A percentile compares a stretch with the other conserved stretches of the same genome.
Conservation (phyloP, 192 early-diverging fungal species). For the Linderina pennispora region DNA sequence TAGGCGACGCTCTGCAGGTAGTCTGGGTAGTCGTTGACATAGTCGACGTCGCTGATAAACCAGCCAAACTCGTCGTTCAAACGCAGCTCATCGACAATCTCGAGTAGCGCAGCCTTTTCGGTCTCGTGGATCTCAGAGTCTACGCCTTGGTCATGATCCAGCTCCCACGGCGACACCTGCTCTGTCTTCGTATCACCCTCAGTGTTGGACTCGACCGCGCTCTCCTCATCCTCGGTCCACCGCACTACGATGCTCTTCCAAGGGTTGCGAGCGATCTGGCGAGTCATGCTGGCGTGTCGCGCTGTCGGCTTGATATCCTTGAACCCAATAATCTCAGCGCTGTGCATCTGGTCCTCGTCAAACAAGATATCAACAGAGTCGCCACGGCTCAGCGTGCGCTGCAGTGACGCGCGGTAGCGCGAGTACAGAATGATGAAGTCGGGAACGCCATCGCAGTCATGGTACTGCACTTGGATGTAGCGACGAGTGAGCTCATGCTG, state of each 20-base stretch:
- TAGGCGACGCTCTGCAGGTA: constrained; percentile 63
- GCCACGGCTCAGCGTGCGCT: constrained; percentile 38
- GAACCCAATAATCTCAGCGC: constrained; percentile 50
- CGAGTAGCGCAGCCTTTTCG: constrained; percentile 31
- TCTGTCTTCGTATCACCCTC: constrained; percentile 6
- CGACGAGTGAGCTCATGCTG: constrained; percentile 19
- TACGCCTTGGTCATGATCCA: constrained; percentile 16
- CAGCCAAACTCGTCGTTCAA: constrained; percentile 42
- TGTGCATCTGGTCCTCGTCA: constrained; percentile 55
- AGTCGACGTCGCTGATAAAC: constrained; percentile 61
- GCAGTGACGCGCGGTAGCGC: constrained; percentile 55
- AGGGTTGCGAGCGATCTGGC: constrained; percentile 46
- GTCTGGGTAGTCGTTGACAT: constrained; percentile 49
- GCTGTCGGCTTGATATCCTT: constrained; percentile 31
- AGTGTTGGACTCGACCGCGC: not conserved
- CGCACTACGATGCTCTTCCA: constrained; percentile 42
- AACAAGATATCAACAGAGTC: constrained; percentile 58
- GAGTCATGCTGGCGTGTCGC: constrained; percentile 36
- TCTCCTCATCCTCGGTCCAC: constrained; percentile 12
- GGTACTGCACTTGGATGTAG: constrained; percentile 55
- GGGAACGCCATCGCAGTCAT: constrained; percentile 61
- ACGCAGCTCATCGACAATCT: constrained; percentile 42
- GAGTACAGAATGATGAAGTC: constrained; percentile 66
- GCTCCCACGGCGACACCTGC: constrained; percentile 34
- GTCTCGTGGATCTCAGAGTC: constrained; percentile 11